These are phyloP conservation scores for Teratosphaeria nubilosa DNA, from an alignment of 2,329 filamentous ascomycete genomes.

Conservation along the genomic window DNA sequence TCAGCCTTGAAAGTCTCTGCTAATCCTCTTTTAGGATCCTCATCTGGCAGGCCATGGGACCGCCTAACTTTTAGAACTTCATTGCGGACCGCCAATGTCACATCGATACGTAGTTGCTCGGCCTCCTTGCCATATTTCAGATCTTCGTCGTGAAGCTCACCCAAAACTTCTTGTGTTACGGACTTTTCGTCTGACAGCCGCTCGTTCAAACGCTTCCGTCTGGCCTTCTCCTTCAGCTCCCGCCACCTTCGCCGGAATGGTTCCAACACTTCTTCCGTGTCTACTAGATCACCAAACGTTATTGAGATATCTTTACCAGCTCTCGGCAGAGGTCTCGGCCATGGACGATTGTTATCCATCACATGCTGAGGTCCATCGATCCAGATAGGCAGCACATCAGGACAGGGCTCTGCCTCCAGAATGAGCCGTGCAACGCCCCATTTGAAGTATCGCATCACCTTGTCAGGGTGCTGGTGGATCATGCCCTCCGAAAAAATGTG, in stretches of 20 bases:
- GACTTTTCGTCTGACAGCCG: not conserved
- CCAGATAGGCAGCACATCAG: slow-evolving; percentile 87
- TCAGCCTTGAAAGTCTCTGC: slow-evolving; percentile 70
- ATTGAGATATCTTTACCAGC: slow-evolving; percentile 60
- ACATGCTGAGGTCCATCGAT: slow-evolving; percentile 79
- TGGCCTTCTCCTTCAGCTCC: slow-evolving; percentile 49
- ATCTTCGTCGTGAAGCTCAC: slow-evolving; percentile 55
- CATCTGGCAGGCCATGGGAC: slow-evolving; percentile 63
- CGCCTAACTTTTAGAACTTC: slow-evolving; percentile 71
- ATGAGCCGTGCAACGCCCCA: slow-evolving; percentile 91
- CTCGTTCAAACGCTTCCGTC: slow-evolving; percentile 23
- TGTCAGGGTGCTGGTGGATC: slow-evolving; percentile 74
- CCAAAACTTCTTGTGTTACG: slow-evolving; percentile 30
- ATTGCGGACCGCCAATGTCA: slow-evolving; percentile 64
- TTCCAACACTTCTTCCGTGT: slow-evolving; percentile 65
- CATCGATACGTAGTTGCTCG: slow-evolving; percentile 64
- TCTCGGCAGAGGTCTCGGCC: slow-evolving; percentile 72
- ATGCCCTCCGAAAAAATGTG: slow-evolving; percentile 95
- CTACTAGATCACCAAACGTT: slow-evolving; percentile 68
- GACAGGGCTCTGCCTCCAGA: slow-evolving; percentile 76
- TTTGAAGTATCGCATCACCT: slow-evolving; percentile 90
- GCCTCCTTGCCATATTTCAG: slow-evolving; percentile 66
- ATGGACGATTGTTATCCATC: slow-evolving; percentile 75
- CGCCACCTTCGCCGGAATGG: slow-evolving; percentile 68
- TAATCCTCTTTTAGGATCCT: slow-evolving; percentile 65